A percentile compares a stretch with the other conserved stretches of the same genome.
These are phyloP conservation scores for Auricularia cornea DNA, from an alignment of 768 basidiomycete species.

Conservation along the genomic window DNA sequence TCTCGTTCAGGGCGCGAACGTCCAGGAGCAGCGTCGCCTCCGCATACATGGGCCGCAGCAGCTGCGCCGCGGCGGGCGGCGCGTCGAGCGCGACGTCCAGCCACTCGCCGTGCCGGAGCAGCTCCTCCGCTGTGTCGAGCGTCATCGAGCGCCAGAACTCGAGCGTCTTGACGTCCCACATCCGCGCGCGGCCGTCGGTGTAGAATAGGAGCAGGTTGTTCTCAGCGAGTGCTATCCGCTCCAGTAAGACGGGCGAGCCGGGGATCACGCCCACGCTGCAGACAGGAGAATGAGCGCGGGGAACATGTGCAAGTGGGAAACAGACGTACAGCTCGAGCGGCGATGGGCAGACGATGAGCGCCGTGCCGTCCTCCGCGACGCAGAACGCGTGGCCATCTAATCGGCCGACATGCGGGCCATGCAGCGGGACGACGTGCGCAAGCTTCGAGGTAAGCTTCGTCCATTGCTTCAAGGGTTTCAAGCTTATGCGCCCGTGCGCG, in stretches of 20 bases:
- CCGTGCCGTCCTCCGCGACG: constrained; percentile 68
- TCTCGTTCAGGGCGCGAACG: background rate
- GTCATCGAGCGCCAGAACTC: constrained; percentile 84
- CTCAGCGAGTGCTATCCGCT: constrained; percentile 52
- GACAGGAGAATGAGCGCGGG: background rate
- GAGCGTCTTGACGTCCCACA: constrained; percentile 78
- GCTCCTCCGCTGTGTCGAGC: constrained; percentile 64
- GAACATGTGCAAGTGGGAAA: background rate
- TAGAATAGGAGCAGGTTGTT: constrained; percentile 73
- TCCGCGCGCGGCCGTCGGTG: constrained; percentile 60
- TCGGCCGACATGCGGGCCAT: constrained; percentile 42
- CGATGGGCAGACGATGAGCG: constrained; percentile 65
- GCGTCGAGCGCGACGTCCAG: no score
- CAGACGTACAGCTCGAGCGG: constrained; percentile 66
- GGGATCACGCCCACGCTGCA: constrained; percentile 75
- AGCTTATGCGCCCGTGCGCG: constrained; percentile 39
- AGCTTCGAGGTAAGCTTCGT: constrained; percentile 65
- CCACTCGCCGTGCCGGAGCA: constrained; percentile 60
- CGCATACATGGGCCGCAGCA: no score
- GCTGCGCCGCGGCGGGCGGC: constrained; percentile 43
- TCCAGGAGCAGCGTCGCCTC: constrained; percentile 22
- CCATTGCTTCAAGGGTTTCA: constrained; percentile 63
- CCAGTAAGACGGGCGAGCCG: constrained; percentile 62
- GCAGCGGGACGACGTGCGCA: constrained; percentile 45
- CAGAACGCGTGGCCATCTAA: constrained; percentile 65